Evolutionary conservation across 805 yeast genomes (phyloP).

Genomic region (Yamadazyma tumulicola): DNA sequence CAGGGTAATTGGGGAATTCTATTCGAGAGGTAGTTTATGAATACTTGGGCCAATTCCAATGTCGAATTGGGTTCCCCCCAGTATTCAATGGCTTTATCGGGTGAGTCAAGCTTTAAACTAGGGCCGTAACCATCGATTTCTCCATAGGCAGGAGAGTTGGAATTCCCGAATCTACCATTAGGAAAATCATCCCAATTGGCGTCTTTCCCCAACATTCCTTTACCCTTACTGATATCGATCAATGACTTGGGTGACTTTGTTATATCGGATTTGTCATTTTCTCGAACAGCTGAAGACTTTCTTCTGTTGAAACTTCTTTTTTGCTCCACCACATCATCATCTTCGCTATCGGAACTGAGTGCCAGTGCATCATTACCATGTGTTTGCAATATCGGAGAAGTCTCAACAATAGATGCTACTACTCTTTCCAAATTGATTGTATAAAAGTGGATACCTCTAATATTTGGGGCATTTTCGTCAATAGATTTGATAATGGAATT

Average conservation of each 20-base stretch:
- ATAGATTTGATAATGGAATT: conserved; percentile 60
- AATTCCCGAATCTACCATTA: conserved; percentile 93
- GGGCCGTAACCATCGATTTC: conserved; percentile 98
- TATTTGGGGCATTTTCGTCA: conserved; percentile 47
- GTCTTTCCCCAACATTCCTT: conserved; percentile 79
- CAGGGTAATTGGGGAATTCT: conserved; percentile 83
- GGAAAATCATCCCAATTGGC: conserved; percentile 98
- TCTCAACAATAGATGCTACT: conserved; percentile 76
- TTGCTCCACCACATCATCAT: conserved; percentile 17
- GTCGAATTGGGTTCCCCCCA: conserved; percentile 77
- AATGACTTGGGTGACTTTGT: conserved; percentile 47
- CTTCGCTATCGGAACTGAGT: conserved; percentile 35
- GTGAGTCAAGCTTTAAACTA: conserved; percentile 65
- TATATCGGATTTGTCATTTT: conserved; percentile 10
- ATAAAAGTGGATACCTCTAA: conserved; percentile 89
- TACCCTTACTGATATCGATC: conserved; percentile 77
- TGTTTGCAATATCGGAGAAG: conserved; percentile 50
- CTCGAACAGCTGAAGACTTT: conserved; percentile 36
- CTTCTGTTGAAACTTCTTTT: conserved; percentile 25
- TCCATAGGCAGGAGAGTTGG: conserved; percentile 95
- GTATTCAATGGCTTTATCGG: conserved; percentile 58
- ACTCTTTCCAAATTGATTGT: conserved; percentile 91
- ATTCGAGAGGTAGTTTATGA: conserved; percentile 69
- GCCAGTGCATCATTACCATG: conserved; percentile 35
- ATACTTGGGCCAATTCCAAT: conserved; percentile 61